Evolutionary conservation across 768 basidiomycete genomes (phyloP).

Genomic region (Suillus subaureus): DNA sequence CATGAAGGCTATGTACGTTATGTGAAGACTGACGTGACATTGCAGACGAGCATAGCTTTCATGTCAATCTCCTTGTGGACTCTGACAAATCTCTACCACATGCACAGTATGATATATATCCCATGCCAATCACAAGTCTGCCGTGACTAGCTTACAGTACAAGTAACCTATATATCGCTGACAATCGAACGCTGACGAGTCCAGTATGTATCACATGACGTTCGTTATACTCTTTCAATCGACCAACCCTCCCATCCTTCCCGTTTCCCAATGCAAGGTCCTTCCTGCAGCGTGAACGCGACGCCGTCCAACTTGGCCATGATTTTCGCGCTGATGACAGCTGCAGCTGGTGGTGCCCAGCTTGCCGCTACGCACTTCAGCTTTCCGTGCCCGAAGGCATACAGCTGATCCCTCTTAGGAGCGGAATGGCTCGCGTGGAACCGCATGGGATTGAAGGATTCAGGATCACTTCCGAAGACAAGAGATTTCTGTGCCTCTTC

Average conservation of each 20-base stretch:
- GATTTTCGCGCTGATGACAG: slow-evolving; percentile 42
- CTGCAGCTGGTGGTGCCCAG: slow-evolving; percentile 56
- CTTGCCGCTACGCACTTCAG: slow-evolving; percentile 46
- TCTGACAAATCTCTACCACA: background rate
- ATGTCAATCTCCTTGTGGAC: background rate
- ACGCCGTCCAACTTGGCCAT: slow-evolving; percentile 30
- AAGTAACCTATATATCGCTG: background rate
- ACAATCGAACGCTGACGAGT: background rate
- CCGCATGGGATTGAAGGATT: slow-evolving; percentile 41
- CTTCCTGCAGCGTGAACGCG: slow-evolving; percentile 28
- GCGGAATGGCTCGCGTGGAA: slow-evolving; percentile 26
- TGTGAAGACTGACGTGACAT: background rate
- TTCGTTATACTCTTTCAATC: background rate
- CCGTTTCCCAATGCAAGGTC: slow-evolving; percentile 37
- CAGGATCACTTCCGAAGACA: slow-evolving; percentile 39
- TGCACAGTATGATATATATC: background rate
- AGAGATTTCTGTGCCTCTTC: slow-evolving; percentile 26
- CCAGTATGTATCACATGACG: background rate
- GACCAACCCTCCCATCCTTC: slow-evolving; percentile 48
- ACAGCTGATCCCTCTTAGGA: slow-evolving; percentile 30
- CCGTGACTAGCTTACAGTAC: background rate
- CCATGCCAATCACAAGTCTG: background rate
- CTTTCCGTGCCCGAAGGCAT: slow-evolving; percentile 47
- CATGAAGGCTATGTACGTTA: background rate
- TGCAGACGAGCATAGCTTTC: background rate